These are phyloP conservation scores for Podospora pseudocomata DNA, from an alignment of 495 filamentous ascomycete genomes.

Conservation along the genomic window DNA sequence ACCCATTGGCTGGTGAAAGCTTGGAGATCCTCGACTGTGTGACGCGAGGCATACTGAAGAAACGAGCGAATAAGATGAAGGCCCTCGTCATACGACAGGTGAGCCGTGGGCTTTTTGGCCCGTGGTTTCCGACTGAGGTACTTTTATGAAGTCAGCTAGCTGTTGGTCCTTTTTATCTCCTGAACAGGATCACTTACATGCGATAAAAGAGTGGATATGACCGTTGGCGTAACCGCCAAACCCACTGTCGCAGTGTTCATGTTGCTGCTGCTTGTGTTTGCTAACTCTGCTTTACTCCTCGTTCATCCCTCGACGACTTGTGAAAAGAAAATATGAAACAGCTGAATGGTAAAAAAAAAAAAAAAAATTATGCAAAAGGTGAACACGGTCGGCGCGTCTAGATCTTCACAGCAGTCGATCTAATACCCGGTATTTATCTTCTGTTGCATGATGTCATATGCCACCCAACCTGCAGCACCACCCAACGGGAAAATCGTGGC, in stretches of 20 bases:
- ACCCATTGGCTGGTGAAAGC: conserved; percentile 87
- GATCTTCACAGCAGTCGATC: background rate
- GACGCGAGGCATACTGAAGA: conserved; percentile 73
- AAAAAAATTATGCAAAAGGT: background rate
- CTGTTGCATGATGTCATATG: conserved; percentile 26
- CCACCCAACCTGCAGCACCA: conserved; percentile 9
- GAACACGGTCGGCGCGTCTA: background rate
- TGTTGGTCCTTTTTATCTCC: conserved; percentile 15
- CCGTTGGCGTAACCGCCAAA: conserved; percentile 72
- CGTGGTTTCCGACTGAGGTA: conserved; percentile 76
- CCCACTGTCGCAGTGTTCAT: conserved; percentile 72
- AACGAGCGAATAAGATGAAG: conserved; percentile 84
- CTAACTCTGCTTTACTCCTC: conserved; percentile 1
- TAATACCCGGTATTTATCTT: conserved; percentile 13
- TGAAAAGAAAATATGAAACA: background rate
- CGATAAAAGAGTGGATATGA: conserved; percentile 71
- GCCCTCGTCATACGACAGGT: conserved; percentile 92
- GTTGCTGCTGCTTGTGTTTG: background rate
- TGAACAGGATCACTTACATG: conserved; percentile 55
- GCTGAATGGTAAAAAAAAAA: background rate
- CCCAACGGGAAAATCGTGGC: background rate
- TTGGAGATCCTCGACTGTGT: conserved; percentile 89
- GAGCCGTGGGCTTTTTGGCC: conserved; percentile 72
- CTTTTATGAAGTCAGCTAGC: conserved; percentile 38
- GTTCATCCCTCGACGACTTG: background rate